Base-by-base conservation (phyloP, 768 basidiomycete species). In the Macrolepiota dolichaula region DNA sequence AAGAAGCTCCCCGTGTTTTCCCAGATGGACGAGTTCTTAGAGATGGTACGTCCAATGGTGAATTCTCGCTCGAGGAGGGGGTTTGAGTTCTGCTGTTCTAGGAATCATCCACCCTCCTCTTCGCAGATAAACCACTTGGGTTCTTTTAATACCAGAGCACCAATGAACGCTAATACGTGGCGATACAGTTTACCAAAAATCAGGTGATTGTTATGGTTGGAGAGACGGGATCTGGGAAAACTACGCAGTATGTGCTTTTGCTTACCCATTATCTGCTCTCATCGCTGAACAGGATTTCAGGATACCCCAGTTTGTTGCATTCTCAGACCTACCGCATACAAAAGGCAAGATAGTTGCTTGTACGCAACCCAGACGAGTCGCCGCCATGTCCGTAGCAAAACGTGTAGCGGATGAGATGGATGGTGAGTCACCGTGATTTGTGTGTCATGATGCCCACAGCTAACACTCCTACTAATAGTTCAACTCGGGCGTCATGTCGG, bases 361-460 rank as follows among this genome's bases (percentile, higher is more conserved):
- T 69, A 99, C 96, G 2, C 96, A 99, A 70, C 96, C 96, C 1
- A 82, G 96, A 67, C 84, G 96, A 77, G 94, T 99, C 3, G 95
- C 96, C 11, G 95, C 96, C 9, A 98, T 97, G 94, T 94, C 92
- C 15, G 96, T 98, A 1, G 96, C 96, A 22, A 96, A 96, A 73
- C 95, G 96, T 76, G 96, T 99, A 1, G 95, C 96, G 4, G 96
- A 98, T 69, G 96, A 98, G 74, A 96, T 98, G 94, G 96, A 98
- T 72, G 93, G 94, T 94, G 66, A 67, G 92, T 76, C 46, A 24
- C 13, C 29, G 7, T 32, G 19, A 25, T 24, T 19, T 47, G 44
- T 32, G 38, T 11, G 5, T 40, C n/a, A 27, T 17, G 13, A 37
- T 17, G 2, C 24, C n/a, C 10, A 7, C 17, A 22, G 4, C 5